Evolutionary conservation across 345 rosid species (phyloP).

Genomic region (Gossypium anomalum): DNA sequence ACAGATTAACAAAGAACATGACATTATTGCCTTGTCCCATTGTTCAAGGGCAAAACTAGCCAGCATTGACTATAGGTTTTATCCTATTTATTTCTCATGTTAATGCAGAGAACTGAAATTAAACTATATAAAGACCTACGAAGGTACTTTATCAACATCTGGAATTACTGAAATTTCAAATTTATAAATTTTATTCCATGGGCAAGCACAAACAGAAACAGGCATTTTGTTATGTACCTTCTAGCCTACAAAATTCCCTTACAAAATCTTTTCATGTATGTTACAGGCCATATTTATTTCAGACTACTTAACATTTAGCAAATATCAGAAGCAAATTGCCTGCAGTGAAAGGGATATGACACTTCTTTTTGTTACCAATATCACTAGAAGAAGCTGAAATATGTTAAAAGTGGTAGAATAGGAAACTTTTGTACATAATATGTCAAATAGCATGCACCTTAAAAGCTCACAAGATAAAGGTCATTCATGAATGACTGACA

Average conservation of each 20-base stretch:
- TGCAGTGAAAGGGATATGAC: background rate
- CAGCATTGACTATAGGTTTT: background rate
- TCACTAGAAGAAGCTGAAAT: constrained; percentile 1
- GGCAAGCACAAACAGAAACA: background rate
- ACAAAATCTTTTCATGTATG: background rate
- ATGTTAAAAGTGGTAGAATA: background rate
- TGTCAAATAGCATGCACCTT: background rate
- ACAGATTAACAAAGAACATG: background rate
- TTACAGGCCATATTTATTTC: background rate
- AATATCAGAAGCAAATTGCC: constrained; percentile 2
- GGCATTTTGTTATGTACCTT: background rate
- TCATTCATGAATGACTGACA: background rate
- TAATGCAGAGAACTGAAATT: background rate
- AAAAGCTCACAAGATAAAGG: background rate
- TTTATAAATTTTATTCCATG: constrained; percentile 6
- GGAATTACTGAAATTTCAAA: background rate
- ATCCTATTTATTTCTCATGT: constrained; percentile 5
- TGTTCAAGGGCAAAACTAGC: background rate
- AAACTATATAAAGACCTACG: background rate
- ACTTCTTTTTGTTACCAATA: background rate
- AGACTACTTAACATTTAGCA: background rate
- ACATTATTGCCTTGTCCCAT: background rate
- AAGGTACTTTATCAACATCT: background rate
- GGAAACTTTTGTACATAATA: background rate
- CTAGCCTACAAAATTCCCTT: background rate